These are phyloP conservation scores for Stagonosporopsis tanaceti DNA, from an alignment of 2,329 filamentous ascomycete species.

Conservation along the genomic window DNA sequence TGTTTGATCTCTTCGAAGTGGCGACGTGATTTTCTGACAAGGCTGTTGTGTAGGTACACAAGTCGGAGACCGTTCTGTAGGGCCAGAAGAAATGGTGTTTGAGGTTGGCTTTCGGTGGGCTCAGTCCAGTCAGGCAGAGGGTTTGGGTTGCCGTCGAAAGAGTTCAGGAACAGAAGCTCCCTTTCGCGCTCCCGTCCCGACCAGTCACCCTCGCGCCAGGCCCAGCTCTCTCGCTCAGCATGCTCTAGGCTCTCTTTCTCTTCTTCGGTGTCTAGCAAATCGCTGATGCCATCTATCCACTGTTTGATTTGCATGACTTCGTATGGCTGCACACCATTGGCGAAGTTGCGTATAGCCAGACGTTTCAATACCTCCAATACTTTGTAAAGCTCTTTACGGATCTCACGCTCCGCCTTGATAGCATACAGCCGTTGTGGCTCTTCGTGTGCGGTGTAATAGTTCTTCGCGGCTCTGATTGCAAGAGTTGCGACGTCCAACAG, in stretches of 20 bases:
- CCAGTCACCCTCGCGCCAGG: conserved; percentile 80
- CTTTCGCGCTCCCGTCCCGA: conserved; percentile 76
- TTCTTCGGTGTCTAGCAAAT: conserved; percentile 79
- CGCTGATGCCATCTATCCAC: conserved; percentile 82
- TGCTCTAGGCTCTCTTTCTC: conserved; percentile 77
- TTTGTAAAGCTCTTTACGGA: conserved; percentile 82
- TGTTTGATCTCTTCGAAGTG: conserved; percentile 89
- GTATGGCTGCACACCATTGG: conserved; percentile 78
- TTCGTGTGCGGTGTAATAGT: conserved; percentile 95
- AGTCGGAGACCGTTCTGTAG: conserved; percentile 83
- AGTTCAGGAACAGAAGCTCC: conserved; percentile 81
- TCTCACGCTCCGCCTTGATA: conserved; percentile 86
- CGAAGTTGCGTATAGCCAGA: conserved; percentile 88
- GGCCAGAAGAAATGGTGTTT: conserved; percentile 75
- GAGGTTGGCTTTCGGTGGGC: conserved; percentile 63
- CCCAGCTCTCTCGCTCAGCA: conserved; percentile 75
- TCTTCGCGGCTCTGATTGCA: conserved; percentile 93
- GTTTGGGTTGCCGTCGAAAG: conserved; percentile 69
- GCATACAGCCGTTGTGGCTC: conserved; percentile 83
- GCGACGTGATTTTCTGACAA: conserved; percentile 82
- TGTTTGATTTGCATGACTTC: conserved; percentile 77
- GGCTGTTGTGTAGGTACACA: conserved; percentile 87
- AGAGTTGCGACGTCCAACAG: conserved; percentile 92
- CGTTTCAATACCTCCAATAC: conserved; percentile 92
- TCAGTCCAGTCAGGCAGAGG: conserved; percentile 72